These are phyloP conservation scores for Magnaporthales sp. DNA, from an alignment of 2,329 filamentous ascomycete species.

Conservation along the genomic window DNA sequence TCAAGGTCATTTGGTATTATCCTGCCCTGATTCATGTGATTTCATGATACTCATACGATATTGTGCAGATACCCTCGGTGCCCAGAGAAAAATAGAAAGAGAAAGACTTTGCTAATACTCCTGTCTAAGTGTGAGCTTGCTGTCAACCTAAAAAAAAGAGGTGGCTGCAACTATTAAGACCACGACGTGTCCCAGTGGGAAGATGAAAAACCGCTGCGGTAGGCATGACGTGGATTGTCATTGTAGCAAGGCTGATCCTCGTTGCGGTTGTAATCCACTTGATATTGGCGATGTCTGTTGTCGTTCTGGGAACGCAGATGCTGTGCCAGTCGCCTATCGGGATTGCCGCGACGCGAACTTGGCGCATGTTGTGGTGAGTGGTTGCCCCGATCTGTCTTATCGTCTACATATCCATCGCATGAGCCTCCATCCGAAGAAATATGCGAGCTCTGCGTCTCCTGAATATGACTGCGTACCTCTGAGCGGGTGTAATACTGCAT, in stretches of 20 bases:
- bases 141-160: not conserved
- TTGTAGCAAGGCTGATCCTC: not conserved
- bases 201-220: not conserved
- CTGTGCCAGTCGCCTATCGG: not conserved
- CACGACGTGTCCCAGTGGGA: not conserved
- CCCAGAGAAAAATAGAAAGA: not conserved
- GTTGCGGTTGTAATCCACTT: not conserved
- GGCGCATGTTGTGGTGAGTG: not conserved
- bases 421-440: not conserved
- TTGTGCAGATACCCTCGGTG: not conserved
- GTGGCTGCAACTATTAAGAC: not conserved
- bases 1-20: not conserved
- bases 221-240: not conserved
- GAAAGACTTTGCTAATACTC: not conserved
- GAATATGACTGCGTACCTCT: not conserved
- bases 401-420: not conserved
- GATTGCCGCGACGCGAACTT: not conserved
- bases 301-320: not conserved
- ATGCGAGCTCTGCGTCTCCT: not conserved
- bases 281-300: not conserved
- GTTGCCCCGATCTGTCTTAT: not conserved
- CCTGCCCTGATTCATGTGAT: too few relatives aligned
- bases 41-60: not conserved
- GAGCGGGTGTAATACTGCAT: not conserved
- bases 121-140: not conserved